Base-by-base conservation (phyloP, 176 grass and related monocot species). In the Carex parvula region DNA sequence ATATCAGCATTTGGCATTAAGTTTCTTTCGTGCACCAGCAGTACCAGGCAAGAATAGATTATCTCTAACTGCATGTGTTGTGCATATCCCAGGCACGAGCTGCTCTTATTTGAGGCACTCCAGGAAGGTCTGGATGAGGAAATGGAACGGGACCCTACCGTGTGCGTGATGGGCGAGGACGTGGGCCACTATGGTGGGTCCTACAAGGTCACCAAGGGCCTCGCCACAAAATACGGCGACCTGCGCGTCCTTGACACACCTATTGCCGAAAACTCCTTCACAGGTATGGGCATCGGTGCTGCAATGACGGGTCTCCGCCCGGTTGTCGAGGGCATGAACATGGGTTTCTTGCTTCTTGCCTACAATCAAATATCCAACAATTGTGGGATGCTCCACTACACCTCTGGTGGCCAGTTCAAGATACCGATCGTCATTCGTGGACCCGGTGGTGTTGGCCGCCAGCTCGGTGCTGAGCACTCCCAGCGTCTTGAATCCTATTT, bases 301-400 rank as follows among this genome's bases (percentile, higher is more conserved):
- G 90, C 87, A 35, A 92, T 94, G 90, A 92, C 85, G 17, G 94
- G 92, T 9, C 62, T 92, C 83, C 85, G 85, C 59, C 92, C 94
- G 37, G 81, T 94, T 83, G 81, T 94, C 78, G 94, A 97, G 86
- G 94, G 94, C 62, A 97, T 92, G 92, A 94, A 94, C 85, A 92
- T 92, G 94, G 92, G 92, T 4, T 97, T 97, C 87, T 88, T 97
- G n/a, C 92, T 94, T 35, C 88, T 94, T 73, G 88, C 94, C 53
- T 97, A 89, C 81, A 97, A 97, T 84, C 94, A 97, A 85, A 97
- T 92, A 83, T 97, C 94, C 86, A 97, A 94, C 81, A 94, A 97
- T 67, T 91, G 90, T 10, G 90, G 94, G 13, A 97, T 97, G 94
- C 94, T 97, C 82, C 94, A 94, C 17, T 97, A 94, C 75, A 97